phyloP scores from a whole-genome alignment of 2,329 filamentous ascomycete genomes.

The Aspergillus fumigatus region DNA sequence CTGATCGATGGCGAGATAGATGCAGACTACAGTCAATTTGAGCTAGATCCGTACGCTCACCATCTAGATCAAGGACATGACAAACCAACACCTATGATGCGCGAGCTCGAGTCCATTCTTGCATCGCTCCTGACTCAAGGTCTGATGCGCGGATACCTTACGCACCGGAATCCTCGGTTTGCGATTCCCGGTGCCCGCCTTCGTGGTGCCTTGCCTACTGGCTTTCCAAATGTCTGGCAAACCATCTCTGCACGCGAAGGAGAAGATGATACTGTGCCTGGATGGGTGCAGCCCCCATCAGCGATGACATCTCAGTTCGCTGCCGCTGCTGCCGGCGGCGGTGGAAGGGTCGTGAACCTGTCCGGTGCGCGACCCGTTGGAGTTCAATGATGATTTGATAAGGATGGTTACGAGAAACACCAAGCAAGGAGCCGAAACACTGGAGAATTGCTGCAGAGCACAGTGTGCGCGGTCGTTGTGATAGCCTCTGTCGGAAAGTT shows the following conservation, averaged over 20 bases:
- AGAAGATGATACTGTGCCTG: slow-evolving; percentile 62
- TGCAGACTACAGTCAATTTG: slow-evolving; percentile 36
- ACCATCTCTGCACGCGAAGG: slow-evolving; percentile 60
- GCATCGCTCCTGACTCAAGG: slow-evolving; percentile 75
- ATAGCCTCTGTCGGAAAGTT: background rate
- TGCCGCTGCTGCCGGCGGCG: slow-evolving; percentile 28
- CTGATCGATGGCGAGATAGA: slow-evolving; percentile 27
- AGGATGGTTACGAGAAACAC: background rate
- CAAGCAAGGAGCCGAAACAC: background rate
- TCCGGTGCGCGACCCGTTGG: slow-evolving; percentile 52
- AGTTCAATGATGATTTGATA: slow-evolving; percentile 16
- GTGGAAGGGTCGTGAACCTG: slow-evolving; percentile 55
- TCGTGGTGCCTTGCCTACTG: slow-evolving; percentile 39
- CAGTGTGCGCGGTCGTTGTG: background rate
- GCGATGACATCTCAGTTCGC: slow-evolving; percentile 12
- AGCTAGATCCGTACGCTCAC: slow-evolving; percentile 57
- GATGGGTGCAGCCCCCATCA: slow-evolving; percentile 59
- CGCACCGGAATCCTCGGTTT: slow-evolving; percentile 70
- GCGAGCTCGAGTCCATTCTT: slow-evolving; percentile 71
- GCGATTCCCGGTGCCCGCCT: slow-evolving; percentile 68
- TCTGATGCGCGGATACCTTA: slow-evolving; percentile 77
- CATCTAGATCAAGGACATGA: slow-evolving; percentile 13
- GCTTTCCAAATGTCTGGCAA: slow-evolving; percentile 69
- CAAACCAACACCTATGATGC: slow-evolving; percentile 44
- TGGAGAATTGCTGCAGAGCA: background rate